Base-by-base conservation (phyloP, 805 yeast genomes). In the Candida koratica region DNA sequence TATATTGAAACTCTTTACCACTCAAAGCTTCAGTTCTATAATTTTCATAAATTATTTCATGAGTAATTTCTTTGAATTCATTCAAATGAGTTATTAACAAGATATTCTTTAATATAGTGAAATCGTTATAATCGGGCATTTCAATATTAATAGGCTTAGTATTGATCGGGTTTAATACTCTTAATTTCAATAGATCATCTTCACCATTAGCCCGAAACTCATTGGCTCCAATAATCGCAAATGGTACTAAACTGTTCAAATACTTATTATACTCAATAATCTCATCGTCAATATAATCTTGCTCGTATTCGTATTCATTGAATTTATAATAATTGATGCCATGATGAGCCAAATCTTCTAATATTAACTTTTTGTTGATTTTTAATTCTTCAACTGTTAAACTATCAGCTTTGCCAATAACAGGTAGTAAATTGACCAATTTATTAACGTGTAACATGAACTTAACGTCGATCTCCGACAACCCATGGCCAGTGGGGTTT, bases 21-120 rank as follows among this genome's bases (percentile, higher is more conserved):
- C 86, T 78, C 44, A 84, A 71, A 12, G 89, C 88, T 52, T 80
- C 87, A 7, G 96, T 84, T 71, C 97, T 81, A 62, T 88, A 88
- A 55, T 79, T 81, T 60, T 88, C 97, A 59, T 88, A 88, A 45
- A 88, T 66, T 26, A 80, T 73, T 56, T 87, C 95, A 56, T 84
- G 94, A 6, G 97, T 88, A 52, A 76, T 72, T 51, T 88, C 96
- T 62, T 86, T 86, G 60, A 88, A 77, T 55, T 88, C 96, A 55
- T 81, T 81, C 60, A 88, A 72, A 61, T 87, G 96, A 12, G 93
- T 79, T 51, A 84, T 82, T 52, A 88, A 73, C 41, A 88, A 65
- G 4, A 88, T 77, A 52, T 85, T 86, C 57, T 88, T 79, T 58
- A 88, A 70, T 27, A 84, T 74, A 28, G 85, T 75, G 55, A 88